Percentiles rank a stretch among this genome's conserved stretches.
Conservation (phyloP, 805 yeast genomes). For the Cyberlindnera americana region DNA sequence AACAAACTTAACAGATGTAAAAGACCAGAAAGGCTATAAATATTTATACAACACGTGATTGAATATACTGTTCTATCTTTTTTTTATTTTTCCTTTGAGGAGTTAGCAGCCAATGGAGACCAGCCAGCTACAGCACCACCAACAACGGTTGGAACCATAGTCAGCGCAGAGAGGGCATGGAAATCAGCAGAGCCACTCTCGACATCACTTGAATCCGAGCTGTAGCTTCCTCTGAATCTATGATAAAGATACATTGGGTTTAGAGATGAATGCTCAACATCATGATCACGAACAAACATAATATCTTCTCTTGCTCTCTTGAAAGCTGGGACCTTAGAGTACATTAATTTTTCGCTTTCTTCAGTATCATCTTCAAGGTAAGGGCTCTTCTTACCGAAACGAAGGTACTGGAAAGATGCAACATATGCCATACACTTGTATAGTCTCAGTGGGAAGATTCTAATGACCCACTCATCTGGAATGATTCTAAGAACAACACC, state of each 20-base stretch:
- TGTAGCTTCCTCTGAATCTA: slow-evolving; percentile 24
- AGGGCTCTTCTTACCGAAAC: slow-evolving; percentile 9
- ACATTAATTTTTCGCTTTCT: slow-evolving; percentile 21
- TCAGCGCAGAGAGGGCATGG: slow-evolving; percentile 38
- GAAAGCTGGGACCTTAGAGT: slow-evolving; percentile 31
- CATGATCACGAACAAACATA: slow-evolving; percentile 23
- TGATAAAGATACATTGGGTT: slow-evolving; percentile 27
- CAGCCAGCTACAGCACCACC: slow-evolving; percentile 59
- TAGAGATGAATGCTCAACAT: slow-evolving; percentile 16
- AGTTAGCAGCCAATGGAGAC: slow-evolving; percentile 26
- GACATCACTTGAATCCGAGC: slow-evolving; percentile 6
- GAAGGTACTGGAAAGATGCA: slow-evolving; percentile 21
- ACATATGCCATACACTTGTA: slow-evolving; percentile 17
- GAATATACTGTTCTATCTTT: too few species aligned
- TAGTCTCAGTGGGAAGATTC: slow-evolving; percentile 57
- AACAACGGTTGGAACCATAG: slow-evolving; percentile 52
- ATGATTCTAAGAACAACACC: slow-evolving; percentile 73
- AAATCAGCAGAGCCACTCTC: slow-evolving; percentile 15
- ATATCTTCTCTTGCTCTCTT: slow-evolving; percentile 31
- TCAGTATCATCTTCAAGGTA: slow-evolving; percentile 14
- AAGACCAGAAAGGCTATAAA: too few species aligned
- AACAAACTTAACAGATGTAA: too few species aligned
- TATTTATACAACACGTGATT: too few species aligned
- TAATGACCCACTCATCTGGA: slow-evolving; percentile 75
- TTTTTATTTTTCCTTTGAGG: slow-evolving; percentile 1